Percentiles rank a stretch among this genome's conserved stretches.
These are phyloP conservation scores for Talaromyces borbonicus DNA, from an alignment of 495 filamentous ascomycete genomes.

Conservation along the genomic window DNA sequence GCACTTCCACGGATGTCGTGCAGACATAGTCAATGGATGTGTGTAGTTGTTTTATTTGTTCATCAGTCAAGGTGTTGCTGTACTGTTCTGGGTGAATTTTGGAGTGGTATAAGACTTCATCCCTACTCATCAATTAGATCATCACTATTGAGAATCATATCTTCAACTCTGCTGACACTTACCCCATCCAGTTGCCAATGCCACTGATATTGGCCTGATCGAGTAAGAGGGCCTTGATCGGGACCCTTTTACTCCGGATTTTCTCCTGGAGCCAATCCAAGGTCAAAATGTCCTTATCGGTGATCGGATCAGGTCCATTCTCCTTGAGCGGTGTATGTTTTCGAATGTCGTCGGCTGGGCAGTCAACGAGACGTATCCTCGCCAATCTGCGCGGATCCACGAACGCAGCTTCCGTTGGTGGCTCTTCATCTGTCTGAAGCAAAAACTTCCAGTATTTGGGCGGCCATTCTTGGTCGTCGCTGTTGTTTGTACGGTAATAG, in stretches of 20 bases:
- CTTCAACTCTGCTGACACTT: slow-evolving; percentile 14
- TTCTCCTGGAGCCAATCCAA: slow-evolving; percentile 60
- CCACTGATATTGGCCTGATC: slow-evolving; percentile 88
- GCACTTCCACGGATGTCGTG: slow-evolving; percentile 61
- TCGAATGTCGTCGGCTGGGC: slow-evolving; percentile 62
- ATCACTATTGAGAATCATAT: not conserved
- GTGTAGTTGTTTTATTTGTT: slow-evolving; percentile 62
- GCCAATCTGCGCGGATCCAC: slow-evolving; percentile 69
- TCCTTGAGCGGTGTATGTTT: slow-evolving; percentile 69
- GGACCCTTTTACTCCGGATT: slow-evolving; percentile 62
- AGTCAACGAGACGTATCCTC: slow-evolving; percentile 74
- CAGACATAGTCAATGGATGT: slow-evolving; percentile 70
- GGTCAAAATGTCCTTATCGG: slow-evolving; percentile 68
- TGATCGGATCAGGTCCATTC: slow-evolving; percentile 88
- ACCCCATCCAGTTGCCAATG: slow-evolving; percentile 94
- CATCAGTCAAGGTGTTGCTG: slow-evolving; percentile 66
- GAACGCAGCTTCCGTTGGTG: slow-evolving; percentile 67
- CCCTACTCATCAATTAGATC: slow-evolving; percentile 34
- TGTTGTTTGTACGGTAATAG: slow-evolving; percentile 63
- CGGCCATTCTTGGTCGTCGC: slow-evolving; percentile 63
- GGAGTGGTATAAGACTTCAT: slow-evolving; percentile 84
- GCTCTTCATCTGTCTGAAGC: slow-evolving; percentile 50
- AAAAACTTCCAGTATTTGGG: slow-evolving; percentile 85
- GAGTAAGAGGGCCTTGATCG: slow-evolving; percentile 76
- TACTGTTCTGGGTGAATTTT: slow-evolving; percentile 87